These are phyloP conservation scores for Conringia planisiliqua DNA, from an alignment of 345 rosid species.

Conservation along the genomic window DNA sequence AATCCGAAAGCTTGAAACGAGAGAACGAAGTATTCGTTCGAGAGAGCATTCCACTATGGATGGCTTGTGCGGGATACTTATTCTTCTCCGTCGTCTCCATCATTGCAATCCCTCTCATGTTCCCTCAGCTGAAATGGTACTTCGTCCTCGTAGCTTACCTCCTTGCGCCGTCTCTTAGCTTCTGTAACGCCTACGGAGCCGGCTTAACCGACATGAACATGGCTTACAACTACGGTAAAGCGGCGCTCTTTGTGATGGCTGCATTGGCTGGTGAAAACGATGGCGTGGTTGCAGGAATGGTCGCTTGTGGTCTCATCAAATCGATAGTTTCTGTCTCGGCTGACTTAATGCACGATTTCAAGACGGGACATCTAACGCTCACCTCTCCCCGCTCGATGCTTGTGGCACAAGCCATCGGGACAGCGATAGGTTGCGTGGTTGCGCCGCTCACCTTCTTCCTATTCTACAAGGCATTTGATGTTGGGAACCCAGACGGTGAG, in stretches of 20 bases:
- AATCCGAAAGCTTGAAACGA: conserved; percentile 27
- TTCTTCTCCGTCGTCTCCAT: conserved; percentile 67
- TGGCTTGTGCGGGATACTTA: conserved; percentile 66
- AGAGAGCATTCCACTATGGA: conserved; percentile 79
- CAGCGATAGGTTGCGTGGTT: conserved; percentile 79
- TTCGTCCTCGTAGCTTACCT: conserved; percentile 77
- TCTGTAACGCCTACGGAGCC: conserved; percentile 96
- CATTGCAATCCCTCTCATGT: conserved; percentile 71
- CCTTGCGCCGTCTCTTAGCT: conserved; percentile 84
- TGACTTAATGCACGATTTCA: conserved; percentile 94
- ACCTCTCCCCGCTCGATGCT: conserved; percentile 95
- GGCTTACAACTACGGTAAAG: conserved; percentile 94
- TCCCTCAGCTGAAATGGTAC: conserved; percentile 91
- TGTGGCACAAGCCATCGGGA: conserved; percentile 78
- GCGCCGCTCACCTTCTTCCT: conserved; percentile 84
- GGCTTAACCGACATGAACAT: conserved; percentile 98
- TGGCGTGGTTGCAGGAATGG: conserved; percentile 84
- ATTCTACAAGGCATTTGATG: conserved; percentile 86
- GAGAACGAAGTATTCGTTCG: conserved; percentile 62
- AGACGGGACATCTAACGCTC: conserved; percentile 82
- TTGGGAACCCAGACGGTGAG: conserved; percentile 86
- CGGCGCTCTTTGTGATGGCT: conserved; percentile 78
- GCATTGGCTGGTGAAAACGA: conserved; percentile 59
- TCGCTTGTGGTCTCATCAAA: conserved; percentile 87
- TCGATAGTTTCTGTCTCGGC: conserved; percentile 84